Conservation (phyloP, 2,329 filamentous ascomycete genomes). For the Xylaria polymorpha region DNA sequence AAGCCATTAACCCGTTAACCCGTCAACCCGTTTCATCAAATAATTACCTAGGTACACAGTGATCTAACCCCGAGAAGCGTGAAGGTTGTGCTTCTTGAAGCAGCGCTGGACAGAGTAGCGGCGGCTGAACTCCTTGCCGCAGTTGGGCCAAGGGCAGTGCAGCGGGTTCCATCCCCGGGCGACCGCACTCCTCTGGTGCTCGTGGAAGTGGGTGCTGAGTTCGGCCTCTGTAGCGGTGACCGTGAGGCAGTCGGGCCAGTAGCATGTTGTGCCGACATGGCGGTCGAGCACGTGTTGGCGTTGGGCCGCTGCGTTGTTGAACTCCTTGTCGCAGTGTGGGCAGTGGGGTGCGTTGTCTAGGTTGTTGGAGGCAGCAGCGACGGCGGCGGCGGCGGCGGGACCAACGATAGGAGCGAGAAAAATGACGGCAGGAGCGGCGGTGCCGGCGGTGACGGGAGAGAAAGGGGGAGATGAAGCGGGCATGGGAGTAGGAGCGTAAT, state of each 20-base stretch:
- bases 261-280: slow-evolving; percentile 12
- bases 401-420: not conserved
- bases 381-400: too few species aligned
- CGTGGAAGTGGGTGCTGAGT: not conserved
- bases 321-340: not conserved
- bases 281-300: not conserved
- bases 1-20: not conserved
- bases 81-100: slow-evolving; percentile 19
- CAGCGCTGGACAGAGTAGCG: not conserved
- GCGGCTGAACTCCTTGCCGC: not conserved
- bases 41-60: too few species aligned
- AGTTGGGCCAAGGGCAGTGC: slow-evolving; percentile 18
- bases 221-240: not conserved
- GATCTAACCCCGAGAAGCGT: not conserved
- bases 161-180: fast-evolving
- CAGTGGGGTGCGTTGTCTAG: not conserved
- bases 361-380: not conserved
- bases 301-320: fast-evolving
- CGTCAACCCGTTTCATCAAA: too few species aligned
- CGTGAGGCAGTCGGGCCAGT: slow-evolving; percentile 8
- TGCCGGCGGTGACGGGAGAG: too few species aligned
- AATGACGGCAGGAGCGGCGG: not conserved
- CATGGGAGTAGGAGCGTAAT: not conserved
- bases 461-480: not conserved
- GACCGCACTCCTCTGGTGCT: not conserved